Evolutionary conservation across 2,329 filamentous ascomycete species (phyloP).

Genomic region (Cadophora malorum): DNA sequence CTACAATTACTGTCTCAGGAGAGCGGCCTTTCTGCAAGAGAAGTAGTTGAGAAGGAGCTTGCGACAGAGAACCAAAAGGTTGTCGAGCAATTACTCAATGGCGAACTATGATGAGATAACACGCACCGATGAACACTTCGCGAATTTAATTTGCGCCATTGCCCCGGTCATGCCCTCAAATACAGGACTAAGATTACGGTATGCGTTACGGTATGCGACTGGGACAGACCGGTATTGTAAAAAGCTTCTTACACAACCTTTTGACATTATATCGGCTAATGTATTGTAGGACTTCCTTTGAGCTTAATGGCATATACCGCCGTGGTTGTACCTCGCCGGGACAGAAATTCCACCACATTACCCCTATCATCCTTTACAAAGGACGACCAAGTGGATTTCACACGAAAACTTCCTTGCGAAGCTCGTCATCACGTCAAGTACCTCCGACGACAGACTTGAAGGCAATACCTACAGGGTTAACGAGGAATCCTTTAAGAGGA

Average conservation of each 20-base stretch:
- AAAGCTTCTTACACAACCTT: neutral
- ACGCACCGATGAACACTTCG: neutral
- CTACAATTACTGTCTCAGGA: slow-evolving; percentile 53
- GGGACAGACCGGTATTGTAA: neutral
- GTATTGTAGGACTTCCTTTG: neutral
- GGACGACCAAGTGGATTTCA: neutral
- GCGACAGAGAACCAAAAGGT: slow-evolving; percentile 54
- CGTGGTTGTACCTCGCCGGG: neutral
- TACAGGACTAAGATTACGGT: neutral
- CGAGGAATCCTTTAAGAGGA: neutral
- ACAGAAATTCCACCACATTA: neutral
- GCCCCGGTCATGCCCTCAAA: neutral
- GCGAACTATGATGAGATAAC: slow-evolving; percentile 44
- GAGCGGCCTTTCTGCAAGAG: slow-evolving; percentile 44
- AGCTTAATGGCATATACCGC: neutral
- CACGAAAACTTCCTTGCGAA: neutral
- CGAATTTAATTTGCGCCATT: neutral
- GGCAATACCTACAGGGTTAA: neutral
- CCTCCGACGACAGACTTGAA: neutral
- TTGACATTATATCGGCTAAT: neutral
- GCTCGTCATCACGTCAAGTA: neutral
- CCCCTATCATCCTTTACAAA: neutral
- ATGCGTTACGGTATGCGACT: neutral
- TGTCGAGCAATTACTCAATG: slow-evolving; percentile 57
- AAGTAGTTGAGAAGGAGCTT: slow-evolving; percentile 53